Percentiles rank a stretch among this genome's conserved stretches.
phyloP scores from a whole-genome alignment of 345 rosid species.

The Eucalyptus dawsonii region DNA sequence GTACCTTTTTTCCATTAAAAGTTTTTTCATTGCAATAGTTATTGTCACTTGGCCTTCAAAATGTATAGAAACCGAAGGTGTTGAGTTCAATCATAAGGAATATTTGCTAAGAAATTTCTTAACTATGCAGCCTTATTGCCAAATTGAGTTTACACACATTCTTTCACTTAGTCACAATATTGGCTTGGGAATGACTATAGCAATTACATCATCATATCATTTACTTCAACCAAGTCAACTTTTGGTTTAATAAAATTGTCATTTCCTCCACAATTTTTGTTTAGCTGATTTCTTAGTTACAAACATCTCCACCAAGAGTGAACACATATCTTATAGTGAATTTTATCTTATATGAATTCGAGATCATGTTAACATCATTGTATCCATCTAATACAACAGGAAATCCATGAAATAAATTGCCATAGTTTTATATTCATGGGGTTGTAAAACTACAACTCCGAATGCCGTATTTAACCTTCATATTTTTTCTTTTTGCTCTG shows the following conservation, averaged over 20 bases:
- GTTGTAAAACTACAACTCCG: background rate
- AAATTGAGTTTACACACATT: background rate
- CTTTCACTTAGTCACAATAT: background rate
- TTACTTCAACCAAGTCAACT: background rate
- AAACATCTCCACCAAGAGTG: background rate
- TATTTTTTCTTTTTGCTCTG: background rate
- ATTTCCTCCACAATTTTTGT: too few species aligned
- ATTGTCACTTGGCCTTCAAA: background rate
- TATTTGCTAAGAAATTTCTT: too few species aligned
- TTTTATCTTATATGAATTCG: background rate
- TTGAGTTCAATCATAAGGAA: background rate
- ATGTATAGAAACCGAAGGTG: rapidly evolving
- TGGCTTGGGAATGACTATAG: background rate
- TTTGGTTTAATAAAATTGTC: background rate
- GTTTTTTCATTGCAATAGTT: too few species aligned
- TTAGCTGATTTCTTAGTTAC: too few species aligned
- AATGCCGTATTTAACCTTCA: background rate
- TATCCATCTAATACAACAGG: background rate
- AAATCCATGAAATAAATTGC: background rate
- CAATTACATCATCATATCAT: background rate
- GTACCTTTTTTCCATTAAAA: background rate
- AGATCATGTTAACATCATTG: rapidly evolving
- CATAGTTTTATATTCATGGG: background rate
- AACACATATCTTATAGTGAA: rapidly evolving
- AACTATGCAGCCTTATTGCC: rapidly evolving